Evolutionary conservation across 305 asterid genomes (phyloP).

Genomic region (Solanum hybrid): DNA sequence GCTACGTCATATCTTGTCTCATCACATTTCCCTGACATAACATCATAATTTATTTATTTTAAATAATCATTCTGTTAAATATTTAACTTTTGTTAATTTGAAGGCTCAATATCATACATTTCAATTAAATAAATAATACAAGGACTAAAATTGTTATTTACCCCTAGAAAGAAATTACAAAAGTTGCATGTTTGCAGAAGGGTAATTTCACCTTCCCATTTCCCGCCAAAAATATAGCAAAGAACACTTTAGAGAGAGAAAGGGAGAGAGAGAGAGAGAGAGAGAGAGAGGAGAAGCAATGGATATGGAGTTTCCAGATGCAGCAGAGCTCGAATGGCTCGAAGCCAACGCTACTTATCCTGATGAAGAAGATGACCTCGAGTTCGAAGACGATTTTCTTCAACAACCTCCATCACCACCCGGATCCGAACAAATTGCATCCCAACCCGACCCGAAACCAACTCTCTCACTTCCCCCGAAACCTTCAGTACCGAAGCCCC

Average conservation of each 20-base stretch:
- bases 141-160: background rate
- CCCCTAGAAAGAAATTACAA: background rate
- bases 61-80: background rate
- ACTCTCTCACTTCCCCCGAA: constrained; percentile 36
- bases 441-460: constrained; percentile 23
- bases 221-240: background rate
- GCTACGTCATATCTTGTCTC: background rate
- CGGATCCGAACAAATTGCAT: constrained; percentile 10
- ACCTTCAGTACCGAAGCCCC: constrained; percentile 24
- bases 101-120: background rate
- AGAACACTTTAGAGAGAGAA: background rate
- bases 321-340: constrained; percentile 76
- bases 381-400: constrained; percentile 20
- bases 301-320: constrained; percentile 70
- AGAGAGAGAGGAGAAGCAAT: background rate
- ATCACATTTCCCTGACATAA: background rate
- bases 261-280: background rate
- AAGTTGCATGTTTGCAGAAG: background rate
- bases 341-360: constrained; percentile 44
- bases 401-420: constrained; percentile 46
- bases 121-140: background rate
- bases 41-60: background rate
- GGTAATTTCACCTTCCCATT: background rate
- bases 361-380: constrained; percentile 43
- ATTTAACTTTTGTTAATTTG: background rate